Conservation (phyloP, 2,329 filamentous ascomycete genomes). For the Fusarium gaditjirri region DNA sequence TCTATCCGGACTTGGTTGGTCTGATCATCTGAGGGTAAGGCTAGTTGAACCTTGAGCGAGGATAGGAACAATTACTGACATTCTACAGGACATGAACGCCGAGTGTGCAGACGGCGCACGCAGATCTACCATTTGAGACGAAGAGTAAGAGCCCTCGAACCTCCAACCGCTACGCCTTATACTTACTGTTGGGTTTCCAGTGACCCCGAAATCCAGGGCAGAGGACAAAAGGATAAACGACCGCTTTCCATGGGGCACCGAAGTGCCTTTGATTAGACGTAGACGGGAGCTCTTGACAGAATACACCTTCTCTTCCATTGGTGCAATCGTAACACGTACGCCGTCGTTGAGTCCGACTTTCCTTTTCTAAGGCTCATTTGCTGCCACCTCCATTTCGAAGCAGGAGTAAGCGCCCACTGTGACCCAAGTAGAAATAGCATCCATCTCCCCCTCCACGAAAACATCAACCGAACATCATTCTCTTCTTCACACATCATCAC, state of each 20-base stretch:
- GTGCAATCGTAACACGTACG: not conserved
- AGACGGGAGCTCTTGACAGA: no score
- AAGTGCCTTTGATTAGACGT: not conserved
- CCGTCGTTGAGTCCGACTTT: not conserved
- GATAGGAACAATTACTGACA: not conserved
- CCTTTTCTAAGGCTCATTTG: not conserved
- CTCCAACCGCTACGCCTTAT: no score
- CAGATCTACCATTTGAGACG: no score
- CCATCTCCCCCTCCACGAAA: not conserved
- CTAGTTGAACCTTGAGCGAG: not conserved
- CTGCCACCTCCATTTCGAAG: not conserved
- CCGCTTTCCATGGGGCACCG: not conserved
- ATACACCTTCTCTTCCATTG: no score
- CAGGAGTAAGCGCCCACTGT: not conserved
- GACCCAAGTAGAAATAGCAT: not conserved
- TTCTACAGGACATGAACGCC: not conserved
- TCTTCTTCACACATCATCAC: not conserved
- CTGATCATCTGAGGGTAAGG: accelerated
- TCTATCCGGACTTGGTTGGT: not conserved
- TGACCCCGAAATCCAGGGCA: accelerated
- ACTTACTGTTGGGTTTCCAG: not conserved
- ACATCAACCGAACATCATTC: not conserved
- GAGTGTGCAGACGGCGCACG: not conserved
- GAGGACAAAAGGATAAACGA: not conserved
- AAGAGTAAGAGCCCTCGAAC: not conserved